Percentiles rank a stretch among this genome's conserved stretches.
Evolutionary conservation across 352 stramenopile species (phyloP).

Genomic region (Phytophthora quininea): DNA sequence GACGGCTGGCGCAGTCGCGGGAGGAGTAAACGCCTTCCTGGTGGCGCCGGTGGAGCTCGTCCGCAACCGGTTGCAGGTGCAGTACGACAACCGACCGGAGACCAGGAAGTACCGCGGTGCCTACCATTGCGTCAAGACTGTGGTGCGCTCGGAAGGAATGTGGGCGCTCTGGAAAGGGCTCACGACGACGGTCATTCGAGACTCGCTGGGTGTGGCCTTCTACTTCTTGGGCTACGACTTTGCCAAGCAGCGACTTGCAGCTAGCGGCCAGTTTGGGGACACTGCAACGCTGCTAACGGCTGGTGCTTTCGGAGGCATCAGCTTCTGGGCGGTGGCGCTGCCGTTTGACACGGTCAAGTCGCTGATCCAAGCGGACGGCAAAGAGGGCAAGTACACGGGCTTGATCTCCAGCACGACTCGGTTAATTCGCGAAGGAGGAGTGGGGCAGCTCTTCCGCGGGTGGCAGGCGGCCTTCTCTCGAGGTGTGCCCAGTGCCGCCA

Average conservation of each 20-base stretch:
- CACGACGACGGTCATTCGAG: slow-evolving; percentile 75
- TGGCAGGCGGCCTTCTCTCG: slow-evolving; percentile 85
- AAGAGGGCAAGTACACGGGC: slow-evolving; percentile 46
- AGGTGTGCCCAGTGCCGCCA: slow-evolving; percentile 74
- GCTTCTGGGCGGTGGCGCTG: slow-evolving; percentile 85
- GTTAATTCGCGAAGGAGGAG: slow-evolving; percentile 61
- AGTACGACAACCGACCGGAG: slow-evolving; percentile 62
- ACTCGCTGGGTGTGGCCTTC: slow-evolving; percentile 83
- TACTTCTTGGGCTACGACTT: slow-evolving; percentile 90
- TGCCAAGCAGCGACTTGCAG: slow-evolving; percentile 48
- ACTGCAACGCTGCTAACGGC: slow-evolving; percentile 61
- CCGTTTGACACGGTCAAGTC: slow-evolving; percentile 89
- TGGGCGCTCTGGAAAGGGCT: slow-evolving; percentile 79
- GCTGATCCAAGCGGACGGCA: slow-evolving; percentile 75
- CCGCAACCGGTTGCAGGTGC: slow-evolving; percentile 80
- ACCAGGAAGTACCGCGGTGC: slow-evolving; percentile 59
- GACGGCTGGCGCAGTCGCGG: slow-evolving; percentile 53
- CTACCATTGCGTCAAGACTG: slow-evolving; percentile 60
- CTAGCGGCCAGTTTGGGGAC: slow-evolving; percentile 38
- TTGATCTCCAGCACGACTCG: slow-evolving; percentile 42
- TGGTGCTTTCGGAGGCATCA: slow-evolving; percentile 78
- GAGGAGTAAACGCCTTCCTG: slow-evolving; percentile 76
- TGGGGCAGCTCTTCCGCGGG: slow-evolving; percentile 72
- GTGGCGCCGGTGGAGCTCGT: slow-evolving; percentile 82
- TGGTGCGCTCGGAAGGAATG: slow-evolving; percentile 64